These are phyloP conservation scores for Sphenostylis stenocarpa DNA, from an alignment of 306 rosid species.

Conservation along the genomic window DNA sequence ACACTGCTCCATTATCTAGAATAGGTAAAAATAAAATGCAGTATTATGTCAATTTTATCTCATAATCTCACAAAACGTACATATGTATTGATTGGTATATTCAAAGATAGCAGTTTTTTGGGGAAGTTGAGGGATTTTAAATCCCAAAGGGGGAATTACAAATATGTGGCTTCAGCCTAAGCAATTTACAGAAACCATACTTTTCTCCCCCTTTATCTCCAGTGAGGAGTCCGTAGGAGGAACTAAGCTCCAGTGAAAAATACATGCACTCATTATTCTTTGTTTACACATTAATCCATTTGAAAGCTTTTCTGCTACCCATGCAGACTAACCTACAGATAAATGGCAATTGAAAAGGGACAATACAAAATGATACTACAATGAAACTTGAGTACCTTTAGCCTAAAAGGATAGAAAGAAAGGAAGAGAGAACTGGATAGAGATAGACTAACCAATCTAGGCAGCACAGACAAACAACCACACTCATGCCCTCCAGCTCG, in stretches of 20 bases:
- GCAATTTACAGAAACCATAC: conserved; percentile 22
- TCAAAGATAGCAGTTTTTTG: neutral
- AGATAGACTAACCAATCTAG: conserved; percentile 71
- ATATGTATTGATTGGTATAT: neutral
- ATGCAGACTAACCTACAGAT: neutral
- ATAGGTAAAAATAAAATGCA: conserved; percentile 14
- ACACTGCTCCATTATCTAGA: conserved; percentile 95
- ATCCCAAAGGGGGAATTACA: neutral
- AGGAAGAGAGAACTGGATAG: conserved; percentile 15
- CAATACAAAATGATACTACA: neutral
- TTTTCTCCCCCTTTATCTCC: neutral
- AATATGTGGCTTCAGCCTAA: conserved; percentile 1
- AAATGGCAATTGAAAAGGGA: conserved; percentile 4
- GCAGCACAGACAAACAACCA: conserved; percentile 86
- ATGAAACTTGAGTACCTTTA: neutral
- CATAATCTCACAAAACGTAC: neutral
- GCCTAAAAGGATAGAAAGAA: neutral
- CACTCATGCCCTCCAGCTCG: conserved; percentile 97
- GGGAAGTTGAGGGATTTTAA: neutral
- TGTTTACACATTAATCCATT: neutral
- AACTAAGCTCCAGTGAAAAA: neutral
- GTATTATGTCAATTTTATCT: conserved; percentile 23
- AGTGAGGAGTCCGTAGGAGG: neutral
- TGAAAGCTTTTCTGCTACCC: neutral
- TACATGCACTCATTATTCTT: conserved; percentile 21